phyloP scores from a whole-genome alignment of 192 early-diverging fungal genomes.

The Phycomyces nitens region DNA sequence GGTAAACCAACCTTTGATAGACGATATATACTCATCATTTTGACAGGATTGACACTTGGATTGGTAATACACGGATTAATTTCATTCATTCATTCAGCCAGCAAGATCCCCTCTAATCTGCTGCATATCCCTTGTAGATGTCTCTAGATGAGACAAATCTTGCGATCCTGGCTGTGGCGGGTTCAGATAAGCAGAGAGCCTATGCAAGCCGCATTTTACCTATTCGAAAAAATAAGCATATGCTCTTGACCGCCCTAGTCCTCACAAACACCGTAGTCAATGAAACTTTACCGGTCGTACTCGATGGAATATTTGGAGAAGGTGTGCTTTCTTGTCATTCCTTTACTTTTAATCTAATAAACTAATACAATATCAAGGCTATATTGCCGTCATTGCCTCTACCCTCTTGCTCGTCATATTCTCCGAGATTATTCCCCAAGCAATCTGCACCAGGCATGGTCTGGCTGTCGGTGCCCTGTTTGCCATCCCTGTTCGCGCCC shows the following conservation, averaged over 20 bases:
- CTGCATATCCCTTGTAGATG: conserved; percentile 49
- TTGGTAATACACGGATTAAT: conserved; percentile 18
- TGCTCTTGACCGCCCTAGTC: conserved; percentile 86
- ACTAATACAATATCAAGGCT: conserved; percentile 46
- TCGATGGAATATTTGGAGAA: conserved; percentile 64
- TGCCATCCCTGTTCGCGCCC: conserved; percentile 62
- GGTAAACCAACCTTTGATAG: conserved; percentile 2
- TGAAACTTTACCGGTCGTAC: conserved; percentile 81
- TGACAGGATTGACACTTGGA: conserved; percentile 37
- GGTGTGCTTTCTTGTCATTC: conserved; percentile 20
- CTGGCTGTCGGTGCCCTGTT: conserved; percentile 87
- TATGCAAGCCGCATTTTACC: conserved; percentile 80
- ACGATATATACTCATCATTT: not conserved
- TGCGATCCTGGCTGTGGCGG: conserved; percentile 77
- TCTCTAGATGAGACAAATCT: conserved; percentile 79
- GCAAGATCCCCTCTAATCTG: too few relatives aligned
- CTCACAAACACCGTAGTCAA: conserved; percentile 87
- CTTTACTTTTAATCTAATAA: not conserved
- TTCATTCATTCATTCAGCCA: not conserved
- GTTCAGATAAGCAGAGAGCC: conserved; percentile 58
- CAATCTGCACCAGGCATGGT: conserved; percentile 84
- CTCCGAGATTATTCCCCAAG: conserved; percentile 93
- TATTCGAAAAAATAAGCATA: conserved; percentile 82
- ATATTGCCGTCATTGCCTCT: conserved; percentile 78
- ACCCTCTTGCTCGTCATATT: conserved; percentile 85